Percentiles rank a stretch among this genome's conserved stretches.
phyloP scores from a whole-genome alignment of 2,329 filamentous ascomycete species.

The Sporothrix globosa region DNA sequence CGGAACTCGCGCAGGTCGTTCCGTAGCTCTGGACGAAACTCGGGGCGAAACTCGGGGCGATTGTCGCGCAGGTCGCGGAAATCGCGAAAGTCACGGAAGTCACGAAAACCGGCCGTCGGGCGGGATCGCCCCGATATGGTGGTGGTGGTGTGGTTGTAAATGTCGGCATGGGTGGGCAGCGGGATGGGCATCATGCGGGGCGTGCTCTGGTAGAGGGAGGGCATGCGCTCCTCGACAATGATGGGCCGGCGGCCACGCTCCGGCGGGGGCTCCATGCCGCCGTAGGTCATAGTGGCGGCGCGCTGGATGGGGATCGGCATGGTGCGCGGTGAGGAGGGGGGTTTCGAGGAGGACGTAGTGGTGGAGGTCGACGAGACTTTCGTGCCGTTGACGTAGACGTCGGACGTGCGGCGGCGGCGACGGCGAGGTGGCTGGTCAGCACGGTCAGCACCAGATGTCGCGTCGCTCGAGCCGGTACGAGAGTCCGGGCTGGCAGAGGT shows the following conservation, averaged over 20 bases:
- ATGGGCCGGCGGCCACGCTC: constrained; percentile 37
- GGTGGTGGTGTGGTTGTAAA: constrained; percentile 33
- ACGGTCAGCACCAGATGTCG: not conserved
- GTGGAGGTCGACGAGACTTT: constrained; percentile 32
- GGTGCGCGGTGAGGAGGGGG: constrained; percentile 31
- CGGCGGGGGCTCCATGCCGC: constrained; percentile 34
- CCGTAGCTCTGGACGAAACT: not conserved
- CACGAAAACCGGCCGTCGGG: constrained; percentile 11
- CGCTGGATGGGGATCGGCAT: constrained; percentile 39
- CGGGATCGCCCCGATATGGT: not conserved
- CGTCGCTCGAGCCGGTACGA: constrained; percentile 19
- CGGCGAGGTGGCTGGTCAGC: constrained; percentile 30
- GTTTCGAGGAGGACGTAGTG: constrained; percentile 32
- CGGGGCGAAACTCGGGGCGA: constrained; percentile 17
- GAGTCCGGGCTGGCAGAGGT: constrained; percentile 28
- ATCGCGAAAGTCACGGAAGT: not conserved
- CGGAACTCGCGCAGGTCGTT: constrained; percentile 8
- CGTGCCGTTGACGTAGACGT: constrained; percentile 39
- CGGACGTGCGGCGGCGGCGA: constrained; percentile 35
- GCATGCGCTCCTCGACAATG: constrained; percentile 37
- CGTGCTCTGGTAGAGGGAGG: constrained; percentile 6
- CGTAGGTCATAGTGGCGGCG: constrained; percentile 39
- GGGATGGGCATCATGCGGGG: constrained; percentile 12
- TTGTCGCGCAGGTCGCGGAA: not conserved
- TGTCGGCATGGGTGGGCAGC: constrained; percentile 31